Evolutionary conservation across 331 rosid species (phyloP).

Genomic region (Spiraea crenata): DNA sequence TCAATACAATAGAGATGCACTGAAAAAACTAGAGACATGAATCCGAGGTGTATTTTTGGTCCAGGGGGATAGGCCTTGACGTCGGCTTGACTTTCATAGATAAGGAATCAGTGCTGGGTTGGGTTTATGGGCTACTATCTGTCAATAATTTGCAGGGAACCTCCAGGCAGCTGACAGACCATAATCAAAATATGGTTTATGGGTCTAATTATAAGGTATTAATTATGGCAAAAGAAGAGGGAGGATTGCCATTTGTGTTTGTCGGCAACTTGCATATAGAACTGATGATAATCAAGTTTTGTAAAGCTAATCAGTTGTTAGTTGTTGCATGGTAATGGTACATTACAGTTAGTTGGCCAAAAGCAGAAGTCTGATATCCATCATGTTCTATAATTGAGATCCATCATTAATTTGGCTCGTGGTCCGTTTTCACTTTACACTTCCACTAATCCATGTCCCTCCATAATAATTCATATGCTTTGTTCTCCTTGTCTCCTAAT

Average conservation of each 20-base stretch:
- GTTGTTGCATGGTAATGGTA: no score
- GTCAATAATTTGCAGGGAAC: no score
- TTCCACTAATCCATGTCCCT: slow-evolving; percentile 8
- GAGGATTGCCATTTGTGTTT: slow-evolving; percentile 10
- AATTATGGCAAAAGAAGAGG: slow-evolving; percentile 1
- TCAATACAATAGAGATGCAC: no score
- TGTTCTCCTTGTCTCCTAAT: slow-evolving; percentile 39
- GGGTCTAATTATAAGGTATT: slow-evolving; percentile 10
- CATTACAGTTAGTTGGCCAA: slow-evolving; percentile 26
- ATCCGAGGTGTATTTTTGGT: no score
- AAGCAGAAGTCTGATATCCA: slow-evolving; percentile 8
- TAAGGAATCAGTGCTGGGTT: no score
- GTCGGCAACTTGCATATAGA: slow-evolving; percentile 39
- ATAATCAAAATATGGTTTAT: no score
- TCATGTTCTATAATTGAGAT: slow-evolving; percentile 6
- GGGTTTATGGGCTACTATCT: background rate
- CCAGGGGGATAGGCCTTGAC: no score
- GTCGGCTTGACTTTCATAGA: no score
- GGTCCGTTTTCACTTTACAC: background rate
- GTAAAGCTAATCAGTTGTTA: slow-evolving; percentile 15
- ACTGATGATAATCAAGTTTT: slow-evolving; percentile 32
- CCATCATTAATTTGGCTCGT: background rate
- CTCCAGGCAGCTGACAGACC: no score
- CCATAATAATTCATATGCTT: slow-evolving; percentile 25
- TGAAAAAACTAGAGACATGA: no score